Percentiles rank a stretch among this genome's conserved stretches.
phyloP scores from a whole-genome alignment of 106 monocot species.

The Chionographis japonica region DNA sequence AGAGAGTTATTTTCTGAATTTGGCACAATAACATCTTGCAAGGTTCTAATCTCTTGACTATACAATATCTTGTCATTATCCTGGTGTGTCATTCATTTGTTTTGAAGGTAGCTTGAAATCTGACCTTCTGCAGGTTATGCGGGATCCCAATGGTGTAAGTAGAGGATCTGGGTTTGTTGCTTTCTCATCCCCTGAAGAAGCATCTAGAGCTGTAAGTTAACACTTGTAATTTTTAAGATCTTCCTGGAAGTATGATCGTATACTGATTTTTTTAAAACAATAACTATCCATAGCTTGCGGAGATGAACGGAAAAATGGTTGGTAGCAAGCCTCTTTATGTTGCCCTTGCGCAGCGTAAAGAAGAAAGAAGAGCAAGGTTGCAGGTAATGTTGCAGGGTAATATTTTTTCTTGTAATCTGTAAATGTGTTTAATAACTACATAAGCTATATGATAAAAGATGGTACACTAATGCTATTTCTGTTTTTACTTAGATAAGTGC shows the following conservation, averaged over 20 bases:
- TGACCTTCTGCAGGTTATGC: constrained; percentile 57
- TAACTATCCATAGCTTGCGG: constrained; percentile 36
- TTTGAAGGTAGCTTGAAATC: not conserved
- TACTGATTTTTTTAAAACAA: not conserved
- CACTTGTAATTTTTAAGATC: not conserved
- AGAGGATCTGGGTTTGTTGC: constrained; percentile 97
- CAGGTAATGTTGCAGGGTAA: constrained; percentile 41
- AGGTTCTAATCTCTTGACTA: constrained; percentile 33
- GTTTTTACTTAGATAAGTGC: too few relatives aligned
- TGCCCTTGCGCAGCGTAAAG: constrained; percentile 86
- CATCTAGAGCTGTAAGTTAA: constrained; percentile 63
- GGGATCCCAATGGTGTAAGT: constrained; percentile 78
- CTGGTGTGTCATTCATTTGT: not conserved
- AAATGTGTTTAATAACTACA: too few relatives aligned
- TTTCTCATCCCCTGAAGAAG: constrained; percentile 74
- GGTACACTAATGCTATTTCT: too few relatives aligned
- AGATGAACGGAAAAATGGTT: constrained; percentile 90
- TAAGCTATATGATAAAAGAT: too few relatives aligned
- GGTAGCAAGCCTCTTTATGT: constrained; percentile 85
- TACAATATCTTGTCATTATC: not conserved
- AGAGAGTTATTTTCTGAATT: constrained; percentile 61
- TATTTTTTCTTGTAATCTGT: not conserved
- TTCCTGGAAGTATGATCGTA: not conserved
- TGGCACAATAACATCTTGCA: constrained; percentile 84
- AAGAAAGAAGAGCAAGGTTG: constrained; percentile 71